A percentile compares a stretch with the other conserved stretches of the same genome.
These are phyloP conservation scores for Globisporangium irregulare DNA, from an alignment of 352 stramenopile species.

Conservation along the genomic window DNA sequence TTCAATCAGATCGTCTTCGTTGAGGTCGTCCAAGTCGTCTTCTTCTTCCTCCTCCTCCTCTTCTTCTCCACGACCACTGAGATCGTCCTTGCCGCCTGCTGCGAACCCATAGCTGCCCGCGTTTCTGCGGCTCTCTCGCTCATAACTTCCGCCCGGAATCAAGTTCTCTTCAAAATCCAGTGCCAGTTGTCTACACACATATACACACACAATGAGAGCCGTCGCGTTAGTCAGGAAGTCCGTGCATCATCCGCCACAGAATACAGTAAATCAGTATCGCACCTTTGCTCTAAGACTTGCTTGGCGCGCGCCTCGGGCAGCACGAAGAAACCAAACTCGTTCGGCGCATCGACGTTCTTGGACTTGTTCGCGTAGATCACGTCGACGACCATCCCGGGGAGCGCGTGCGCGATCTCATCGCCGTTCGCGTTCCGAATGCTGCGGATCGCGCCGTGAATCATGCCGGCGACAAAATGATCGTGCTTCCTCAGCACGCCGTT, in stretches of 20 bases:
- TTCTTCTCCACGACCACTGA: background rate
- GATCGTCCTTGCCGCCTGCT: background rate
- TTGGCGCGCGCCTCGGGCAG: constrained; percentile 55
- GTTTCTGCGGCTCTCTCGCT: constrained; percentile 3
- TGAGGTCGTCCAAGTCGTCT: constrained; percentile 24
- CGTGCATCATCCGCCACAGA: background rate
- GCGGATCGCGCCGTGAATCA: constrained; percentile 81
- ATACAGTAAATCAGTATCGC: background rate
- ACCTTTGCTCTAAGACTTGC: constrained; percentile 77
- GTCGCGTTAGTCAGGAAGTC: background rate
- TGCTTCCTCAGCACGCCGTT: constrained; percentile 56
- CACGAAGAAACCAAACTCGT: constrained; percentile 80
- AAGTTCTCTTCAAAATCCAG: constrained; percentile 69
- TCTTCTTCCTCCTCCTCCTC: constrained; percentile 18
- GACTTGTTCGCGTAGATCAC: constrained; percentile 82
- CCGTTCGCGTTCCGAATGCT: constrained; percentile 58
- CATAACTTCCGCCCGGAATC: constrained; percentile 29
- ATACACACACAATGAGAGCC: background rate
- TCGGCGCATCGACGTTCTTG: constrained; percentile 79
- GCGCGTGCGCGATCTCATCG: constrained; percentile 40
- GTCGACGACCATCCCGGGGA: constrained; percentile 73
- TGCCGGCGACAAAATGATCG: constrained; percentile 81
- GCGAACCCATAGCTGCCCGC: background rate
- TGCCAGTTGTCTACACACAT: constrained; percentile 48
- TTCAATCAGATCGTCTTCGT: constrained; percentile 41